Conservation (phyloP, 2,329 filamentous ascomycete genomes). For the Penicillium sp. region DNA sequence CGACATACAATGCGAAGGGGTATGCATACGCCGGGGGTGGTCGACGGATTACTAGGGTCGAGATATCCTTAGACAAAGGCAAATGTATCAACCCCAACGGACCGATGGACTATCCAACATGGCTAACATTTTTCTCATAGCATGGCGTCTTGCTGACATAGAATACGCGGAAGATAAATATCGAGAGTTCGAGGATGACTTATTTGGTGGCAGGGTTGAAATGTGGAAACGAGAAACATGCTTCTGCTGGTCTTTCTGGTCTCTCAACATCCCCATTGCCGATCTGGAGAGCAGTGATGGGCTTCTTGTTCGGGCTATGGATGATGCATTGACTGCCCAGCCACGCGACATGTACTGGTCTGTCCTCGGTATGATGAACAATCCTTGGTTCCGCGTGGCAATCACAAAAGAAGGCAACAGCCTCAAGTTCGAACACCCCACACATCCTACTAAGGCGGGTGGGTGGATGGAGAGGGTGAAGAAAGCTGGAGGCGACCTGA, state of each 20-base stretch:
- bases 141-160: slow-evolving; percentile 74
- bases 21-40: slow-evolving; percentile 90
- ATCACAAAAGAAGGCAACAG: slow-evolving; percentile 65
- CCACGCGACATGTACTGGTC: slow-evolving; percentile 96
- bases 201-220: slow-evolving; percentile 75
- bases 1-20: slow-evolving; percentile 66
- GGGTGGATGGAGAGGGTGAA: slow-evolving; percentile 96
- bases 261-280: slow-evolving; percentile 62
- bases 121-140: slow-evolving; percentile 16
- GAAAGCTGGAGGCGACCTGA: slow-evolving; percentile 72
- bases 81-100: slow-evolving; percentile 45
- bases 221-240: slow-evolving; percentile 76
- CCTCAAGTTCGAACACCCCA: slow-evolving; percentile 83
- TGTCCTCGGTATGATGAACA: slow-evolving; percentile 97
- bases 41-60: slow-evolving; percentile 75
- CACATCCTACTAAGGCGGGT: slow-evolving; percentile 72
- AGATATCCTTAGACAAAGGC: slow-evolving; percentile 79
- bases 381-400: slow-evolving; percentile 83
- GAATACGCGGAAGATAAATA: slow-evolving; percentile 85
- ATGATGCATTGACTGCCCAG: slow-evolving; percentile 81
- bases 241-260: slow-evolving; percentile 95
- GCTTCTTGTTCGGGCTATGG: slow-evolving; percentile 82
- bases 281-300: slow-evolving; percentile 65
- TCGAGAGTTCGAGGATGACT: slow-evolving; percentile 58
- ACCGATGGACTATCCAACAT: background rate